These are phyloP conservation scores for Thermochaetoides thermophila DNA, from an alignment of 495 filamentous ascomycete species.

Conservation along the genomic window DNA sequence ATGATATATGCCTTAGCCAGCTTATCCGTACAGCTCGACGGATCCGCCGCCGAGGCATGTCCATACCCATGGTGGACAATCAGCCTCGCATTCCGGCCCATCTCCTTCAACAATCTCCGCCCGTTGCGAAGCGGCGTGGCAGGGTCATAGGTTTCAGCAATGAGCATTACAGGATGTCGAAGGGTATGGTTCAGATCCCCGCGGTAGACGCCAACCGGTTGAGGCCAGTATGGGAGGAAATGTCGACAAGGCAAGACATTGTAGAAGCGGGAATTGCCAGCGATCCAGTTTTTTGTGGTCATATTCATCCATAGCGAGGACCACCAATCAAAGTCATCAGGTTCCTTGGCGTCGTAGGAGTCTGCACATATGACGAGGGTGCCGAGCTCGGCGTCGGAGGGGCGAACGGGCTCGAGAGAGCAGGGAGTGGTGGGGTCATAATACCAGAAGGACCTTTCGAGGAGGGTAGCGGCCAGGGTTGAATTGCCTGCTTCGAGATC, in stretches of 20 bases:
- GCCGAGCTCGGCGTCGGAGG: conserved; percentile 19
- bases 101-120: conserved; percentile 23
- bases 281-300: conserved; percentile 27
- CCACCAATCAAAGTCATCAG: conserved; percentile 30
- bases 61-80: conserved; percentile 34
- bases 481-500: conserved; percentile 31
- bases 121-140: conserved; percentile 34
- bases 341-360: conserved; percentile 24
- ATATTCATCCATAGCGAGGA: conserved; percentile 28
- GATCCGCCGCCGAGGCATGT: conserved; percentile 28
- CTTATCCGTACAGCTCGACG: conserved; percentile 26
- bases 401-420: conserved; percentile 11
- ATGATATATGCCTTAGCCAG: conserved; percentile 24
- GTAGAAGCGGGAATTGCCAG: conserved; percentile 29
- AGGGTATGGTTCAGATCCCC: conserved; percentile 28
- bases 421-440: conserved; percentile 23
- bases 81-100: conserved; percentile 30
- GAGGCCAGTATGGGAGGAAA: conserved; percentile 27
- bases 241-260: conserved; percentile 28
- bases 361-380: conserved; percentile 30
- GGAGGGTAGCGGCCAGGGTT: conserved; percentile 19
- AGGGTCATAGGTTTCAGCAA: conserved; percentile 33
- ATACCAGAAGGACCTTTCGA: conserved; percentile 23
- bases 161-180: conserved; percentile 26
- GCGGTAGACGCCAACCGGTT: conserved; percentile 28